phyloP scores from a whole-genome alignment of 2,329 filamentous ascomycete species.

The Lasiodiplodia theobromae region DNA sequence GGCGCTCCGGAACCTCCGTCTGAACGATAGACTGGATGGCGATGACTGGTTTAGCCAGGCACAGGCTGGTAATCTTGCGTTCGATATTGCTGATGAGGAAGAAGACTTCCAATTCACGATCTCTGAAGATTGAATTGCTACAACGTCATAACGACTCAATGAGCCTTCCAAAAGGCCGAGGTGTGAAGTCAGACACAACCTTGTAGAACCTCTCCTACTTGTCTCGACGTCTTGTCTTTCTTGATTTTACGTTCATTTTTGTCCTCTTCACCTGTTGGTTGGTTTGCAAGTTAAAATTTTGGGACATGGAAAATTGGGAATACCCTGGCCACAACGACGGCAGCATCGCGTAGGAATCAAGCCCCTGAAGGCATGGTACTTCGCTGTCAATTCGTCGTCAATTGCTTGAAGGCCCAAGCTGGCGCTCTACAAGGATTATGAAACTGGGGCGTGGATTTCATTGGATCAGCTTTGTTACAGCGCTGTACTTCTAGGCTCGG shows the following conservation, averaged over 20 bases:
- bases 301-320: conserved; percentile 14
- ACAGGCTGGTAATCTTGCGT: neutral
- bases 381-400: neutral
- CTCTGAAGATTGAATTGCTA: neutral
- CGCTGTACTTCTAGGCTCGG: neutral
- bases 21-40: conserved; percentile 8
- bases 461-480: neutral
- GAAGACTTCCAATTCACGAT: conserved; percentile 35
- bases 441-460: neutral
- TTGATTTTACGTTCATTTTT: neutral
- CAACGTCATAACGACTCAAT: neutral
- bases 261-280: neutral
- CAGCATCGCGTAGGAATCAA: neutral
- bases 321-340: neutral
- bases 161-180: neutral
- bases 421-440: neutral
- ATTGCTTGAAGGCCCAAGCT: neutral
- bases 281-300: neutral
- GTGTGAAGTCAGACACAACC: neutral
- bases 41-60: conserved; percentile 24
- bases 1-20: conserved; percentile 25
- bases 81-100: conserved; percentile 35
- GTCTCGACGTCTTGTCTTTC: neutral
- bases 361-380: neutral
- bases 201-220: neutral